Evolutionary conservation across 257 asterid species (phyloP), one percentile per base, ranked within the genome.

Genomic region (Nicotiana otophora): DNA sequence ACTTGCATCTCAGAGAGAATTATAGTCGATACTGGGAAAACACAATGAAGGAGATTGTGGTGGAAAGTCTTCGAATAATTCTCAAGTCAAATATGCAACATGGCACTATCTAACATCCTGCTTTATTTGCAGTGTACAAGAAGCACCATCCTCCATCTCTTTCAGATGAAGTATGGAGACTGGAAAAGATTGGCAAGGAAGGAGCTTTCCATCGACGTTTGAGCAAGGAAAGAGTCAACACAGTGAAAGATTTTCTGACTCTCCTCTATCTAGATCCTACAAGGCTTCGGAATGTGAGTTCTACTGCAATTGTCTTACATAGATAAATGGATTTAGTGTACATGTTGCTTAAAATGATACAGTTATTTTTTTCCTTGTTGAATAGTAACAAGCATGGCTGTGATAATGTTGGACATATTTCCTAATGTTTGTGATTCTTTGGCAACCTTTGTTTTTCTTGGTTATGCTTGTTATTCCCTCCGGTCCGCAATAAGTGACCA

Each of bases 101-200:
- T 4, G 30, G 8, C 26, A 1, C 19, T 28, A 75, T 75, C 23
- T 9, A 51, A 28, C 28, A 66, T 28, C 6, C 51, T 66, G 14
- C 20, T 82, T 55, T 79, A 33, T 54, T 64, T 20, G 31, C 65
- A 94, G 98, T 92, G 91, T 94, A 94, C 94, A 94, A 94, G 95
- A 94, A 94, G 90, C 98, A 94, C 89, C 91, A 94, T 83, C 98
- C 98, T 72, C 98, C 98, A 85, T 92, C 91, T 39, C 98, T 93
- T 66, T 77, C 83, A 12, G 98, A 94, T 83, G 97, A 94, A 82
- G 97, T 94, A 14, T 94, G 97, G 98, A 87, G 98, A 83, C 91
- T 94, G 78, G 98, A 94, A 85, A 94, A 94, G 83, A 94, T 94
- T 62, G 95, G 97, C 82, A 94, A 93, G 86, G 98, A 87, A 61